These are phyloP conservation scores for Kluyveromyces siamensis DNA, from an alignment of 805 yeast species.

Conservation along the genomic window DNA sequence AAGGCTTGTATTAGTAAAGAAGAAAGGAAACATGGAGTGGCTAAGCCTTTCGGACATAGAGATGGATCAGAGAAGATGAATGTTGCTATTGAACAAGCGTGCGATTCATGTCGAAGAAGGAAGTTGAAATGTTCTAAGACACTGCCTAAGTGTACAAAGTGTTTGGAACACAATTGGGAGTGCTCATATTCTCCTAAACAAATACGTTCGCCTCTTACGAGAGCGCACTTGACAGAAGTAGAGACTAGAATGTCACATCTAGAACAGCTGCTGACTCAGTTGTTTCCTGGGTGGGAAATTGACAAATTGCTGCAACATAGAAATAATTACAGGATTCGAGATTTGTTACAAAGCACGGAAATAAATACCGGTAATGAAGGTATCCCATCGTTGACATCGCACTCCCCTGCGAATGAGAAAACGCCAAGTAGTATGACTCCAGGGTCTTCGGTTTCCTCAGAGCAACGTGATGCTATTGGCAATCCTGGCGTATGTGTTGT, in stretches of 20 bases:
- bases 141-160: slow-evolving; percentile 66
- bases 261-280: slow-evolving; percentile 35
- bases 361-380: background rate
- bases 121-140: slow-evolving; percentile 77
- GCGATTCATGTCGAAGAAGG: slow-evolving; percentile 77
- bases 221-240: slow-evolving; percentile 71
- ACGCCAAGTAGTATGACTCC: background rate
- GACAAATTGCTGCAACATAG: slow-evolving; percentile 28
- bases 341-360: background rate
- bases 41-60: too few relatives aligned
- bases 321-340: background rate
- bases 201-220: slow-evolving; percentile 70
- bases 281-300: slow-evolving; percentile 40
- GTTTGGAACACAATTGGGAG: slow-evolving; percentile 61
- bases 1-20: too few relatives aligned
- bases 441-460: background rate
- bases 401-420: background rate
- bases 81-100: slow-evolving; percentile 26
- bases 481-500: background rate
- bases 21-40: too few relatives aligned
- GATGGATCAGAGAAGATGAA: background rate
- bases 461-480: background rate
- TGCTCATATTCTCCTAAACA: slow-evolving; percentile 74
- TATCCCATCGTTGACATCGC: background rate
- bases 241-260: slow-evolving; percentile 46